A percentile compares a stretch with the other conserved stretches of the same genome.
These are phyloP conservation scores for Scedosporium aurantiacum DNA, from an alignment of 2,329 filamentous ascomycete genomes.

Conservation along the genomic window DNA sequence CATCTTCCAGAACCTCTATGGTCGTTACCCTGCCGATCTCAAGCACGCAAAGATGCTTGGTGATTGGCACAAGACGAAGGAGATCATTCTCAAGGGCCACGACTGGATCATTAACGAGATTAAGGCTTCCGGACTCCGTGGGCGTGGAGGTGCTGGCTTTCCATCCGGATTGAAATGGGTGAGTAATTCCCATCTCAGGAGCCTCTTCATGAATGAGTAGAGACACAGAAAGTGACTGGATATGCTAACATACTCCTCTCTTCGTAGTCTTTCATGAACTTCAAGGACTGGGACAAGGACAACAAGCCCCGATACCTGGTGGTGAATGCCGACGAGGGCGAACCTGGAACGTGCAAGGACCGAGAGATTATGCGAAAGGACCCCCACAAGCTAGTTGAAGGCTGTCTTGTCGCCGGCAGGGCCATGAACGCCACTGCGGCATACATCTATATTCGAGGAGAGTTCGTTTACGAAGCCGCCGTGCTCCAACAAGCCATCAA, in stretches of 20 bases:
- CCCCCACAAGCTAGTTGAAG: conserved; percentile 96
- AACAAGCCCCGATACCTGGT: conserved; percentile 91
- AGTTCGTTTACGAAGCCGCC: conserved; percentile 93
- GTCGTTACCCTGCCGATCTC: conserved; percentile 80
- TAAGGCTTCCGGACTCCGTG: conserved; percentile 90
- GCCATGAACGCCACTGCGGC: conserved; percentile 98
- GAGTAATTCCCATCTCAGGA: conserved; percentile 26
- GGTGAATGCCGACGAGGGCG: conserved; percentile 96
- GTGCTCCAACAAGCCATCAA: conserved; percentile 92
- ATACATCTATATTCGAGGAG: conserved; percentile 98
- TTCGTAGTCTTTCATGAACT: conserved; percentile 94
- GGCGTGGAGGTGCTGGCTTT: conserved; percentile 94
- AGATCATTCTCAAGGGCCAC: conserved; percentile 88
- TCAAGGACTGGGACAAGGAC: conserved; percentile 99
- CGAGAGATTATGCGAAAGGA: conserved; percentile 99
- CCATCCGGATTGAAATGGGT: conserved; percentile 99
- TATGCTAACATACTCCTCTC: background rate
- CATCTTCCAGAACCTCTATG: conserved; percentile 98
- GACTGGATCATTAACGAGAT: conserved; percentile 98
- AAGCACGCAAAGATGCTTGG: conserved; percentile 96
- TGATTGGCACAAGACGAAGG: conserved; percentile 99
- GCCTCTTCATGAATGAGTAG: background rate
- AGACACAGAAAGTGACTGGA: background rate
- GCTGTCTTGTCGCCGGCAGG: conserved; percentile 87
- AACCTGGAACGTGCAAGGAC: conserved; percentile 98